Evolutionary conservation across 176 grass and related monocot species (phyloP).

Genomic region (Tuctoria greenei): DNA sequence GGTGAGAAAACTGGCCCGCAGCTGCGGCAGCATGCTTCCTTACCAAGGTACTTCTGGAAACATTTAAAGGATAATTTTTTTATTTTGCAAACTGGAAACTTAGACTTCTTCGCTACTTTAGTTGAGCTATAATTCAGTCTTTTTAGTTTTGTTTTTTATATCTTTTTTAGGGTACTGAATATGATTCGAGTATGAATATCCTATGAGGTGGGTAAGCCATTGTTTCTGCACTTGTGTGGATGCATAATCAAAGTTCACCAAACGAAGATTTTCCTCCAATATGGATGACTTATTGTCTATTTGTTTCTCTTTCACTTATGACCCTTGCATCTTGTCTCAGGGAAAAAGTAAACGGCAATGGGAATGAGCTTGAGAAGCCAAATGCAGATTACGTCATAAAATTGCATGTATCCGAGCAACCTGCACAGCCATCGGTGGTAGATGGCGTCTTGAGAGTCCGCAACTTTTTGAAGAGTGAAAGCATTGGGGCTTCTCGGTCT

Average conservation of each 20-base stretch:
- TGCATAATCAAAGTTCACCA: slow-evolving; percentile 11
- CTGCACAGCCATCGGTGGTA: slow-evolving; percentile 47
- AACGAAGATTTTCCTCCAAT: neutral
- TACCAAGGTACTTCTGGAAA: slow-evolving; percentile 51
- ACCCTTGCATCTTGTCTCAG: slow-evolving; percentile 42
- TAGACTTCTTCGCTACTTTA: neutral
- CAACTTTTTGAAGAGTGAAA: slow-evolving; percentile 88
- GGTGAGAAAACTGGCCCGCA: slow-evolving; percentile 65
- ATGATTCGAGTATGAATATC: neutral
- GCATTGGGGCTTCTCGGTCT: slow-evolving; percentile 84
- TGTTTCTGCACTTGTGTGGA: neutral
- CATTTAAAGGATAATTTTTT: neutral
- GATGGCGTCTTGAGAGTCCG: slow-evolving; percentile 49
- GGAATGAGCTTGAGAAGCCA: slow-evolving; percentile 46
- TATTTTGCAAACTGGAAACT: slow-evolving; percentile 6
- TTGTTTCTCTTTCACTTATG: slow-evolving; percentile 27
- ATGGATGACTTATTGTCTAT: neutral
- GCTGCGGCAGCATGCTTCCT: slow-evolving; percentile 68
- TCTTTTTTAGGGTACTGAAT: neutral
- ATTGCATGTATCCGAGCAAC: slow-evolving; percentile 45
- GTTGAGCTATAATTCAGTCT: neutral
- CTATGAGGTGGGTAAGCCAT: too few relatives aligned
- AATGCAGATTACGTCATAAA: slow-evolving; percentile 56
- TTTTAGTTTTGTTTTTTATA: slow-evolving; percentile 18
- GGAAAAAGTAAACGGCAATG: slow-evolving; percentile 55